Evolutionary conservation across 139 green algal species (phyloP), one percentile per base, ranked within the genome.

Genomic region (Haematococcus sp.): DNA sequence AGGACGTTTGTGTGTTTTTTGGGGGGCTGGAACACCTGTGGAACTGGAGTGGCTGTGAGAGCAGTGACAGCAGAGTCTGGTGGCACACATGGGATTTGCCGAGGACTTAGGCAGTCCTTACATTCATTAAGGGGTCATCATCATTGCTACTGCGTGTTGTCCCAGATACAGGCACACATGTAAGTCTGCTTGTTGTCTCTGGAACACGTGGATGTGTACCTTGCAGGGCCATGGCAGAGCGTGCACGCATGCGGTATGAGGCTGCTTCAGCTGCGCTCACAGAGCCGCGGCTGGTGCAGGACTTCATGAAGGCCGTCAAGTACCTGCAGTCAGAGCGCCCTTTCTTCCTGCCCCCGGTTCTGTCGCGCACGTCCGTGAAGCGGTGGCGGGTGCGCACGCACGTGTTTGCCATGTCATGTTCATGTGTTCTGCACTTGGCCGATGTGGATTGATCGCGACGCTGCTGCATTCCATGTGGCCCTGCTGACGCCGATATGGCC

Each of bases 301-400:
- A 75, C 16, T 61, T 75, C 44, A 66, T 49, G 25, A 75, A 70
- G 63, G 61, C 61, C 7, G 61, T 75, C 54, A 66, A 68, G 69
- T 60, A 75, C n/a, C 54, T 83, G 13, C 54, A 78, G 64, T 33
- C 60, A 15, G 64, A 82, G 3, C 70, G 76, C 0, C 76, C 76
- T 9, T 82, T 70, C 76, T 82, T 82, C 70, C 63, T 82, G 31
- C 76, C 76, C n/a, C 76, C 76, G 17, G 33, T 82, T 7, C 31
- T 69, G 3, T 2, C 34, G 0, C 51, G 51, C 16, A 69, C 76
- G 51, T 1, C 9, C 3, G 69, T 70, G 51, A 33, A 77, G 69
- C 63, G 76, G 34, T 52, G 63, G 3, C 69, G 60, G 25, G 60
- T 81, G 69, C 63, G 34, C 63, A 52, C 60, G 34, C 63, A 69